Conservation (phyloP, 169 alveolate species). For the Sarcocystis neurona region DNA sequence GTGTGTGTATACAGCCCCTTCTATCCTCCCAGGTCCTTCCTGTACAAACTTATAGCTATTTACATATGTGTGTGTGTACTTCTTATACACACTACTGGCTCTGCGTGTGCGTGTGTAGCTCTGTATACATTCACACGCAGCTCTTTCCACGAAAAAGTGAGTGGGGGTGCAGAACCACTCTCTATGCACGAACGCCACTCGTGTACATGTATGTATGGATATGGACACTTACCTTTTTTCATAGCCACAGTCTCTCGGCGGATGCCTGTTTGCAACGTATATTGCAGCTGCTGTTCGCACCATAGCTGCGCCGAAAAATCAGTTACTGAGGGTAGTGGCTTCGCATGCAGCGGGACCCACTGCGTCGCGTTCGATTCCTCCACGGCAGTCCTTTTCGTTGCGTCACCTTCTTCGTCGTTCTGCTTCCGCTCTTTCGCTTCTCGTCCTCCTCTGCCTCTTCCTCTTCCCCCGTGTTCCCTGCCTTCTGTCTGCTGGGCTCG, state of each 20-base stretch:
- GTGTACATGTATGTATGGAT: too few relatives aligned
- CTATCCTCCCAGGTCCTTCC: too few relatives aligned
- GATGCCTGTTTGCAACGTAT: conserved; percentile 16
- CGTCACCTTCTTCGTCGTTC: neutral
- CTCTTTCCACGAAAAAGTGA: too few relatives aligned
- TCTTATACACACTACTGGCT: too few relatives aligned
- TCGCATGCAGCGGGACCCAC: neutral
- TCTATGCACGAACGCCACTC: too few relatives aligned
- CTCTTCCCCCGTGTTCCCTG: neutral
- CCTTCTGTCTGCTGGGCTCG: neutral
- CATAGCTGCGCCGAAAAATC: conserved; percentile 49
- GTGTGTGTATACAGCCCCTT: too few relatives aligned
- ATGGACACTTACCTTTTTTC: conserved; percentile 16
- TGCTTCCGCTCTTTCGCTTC: neutral
- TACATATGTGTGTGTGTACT: too few relatives aligned
- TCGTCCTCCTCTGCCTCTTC: neutral
- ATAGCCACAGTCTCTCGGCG: conserved; percentile 37
- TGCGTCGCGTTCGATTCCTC: neutral
- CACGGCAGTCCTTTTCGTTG: neutral
- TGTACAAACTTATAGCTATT: too few relatives aligned
- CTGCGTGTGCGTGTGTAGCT: too few relatives aligned
- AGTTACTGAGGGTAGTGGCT: conserved; percentile 31
- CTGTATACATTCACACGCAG: too few relatives aligned
- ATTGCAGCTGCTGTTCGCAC: conserved; percentile 36
- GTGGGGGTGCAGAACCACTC: too few relatives aligned